Base-by-base conservation (phyloP, 129 eudicot species). In the Erigeron canadensis region DNA sequence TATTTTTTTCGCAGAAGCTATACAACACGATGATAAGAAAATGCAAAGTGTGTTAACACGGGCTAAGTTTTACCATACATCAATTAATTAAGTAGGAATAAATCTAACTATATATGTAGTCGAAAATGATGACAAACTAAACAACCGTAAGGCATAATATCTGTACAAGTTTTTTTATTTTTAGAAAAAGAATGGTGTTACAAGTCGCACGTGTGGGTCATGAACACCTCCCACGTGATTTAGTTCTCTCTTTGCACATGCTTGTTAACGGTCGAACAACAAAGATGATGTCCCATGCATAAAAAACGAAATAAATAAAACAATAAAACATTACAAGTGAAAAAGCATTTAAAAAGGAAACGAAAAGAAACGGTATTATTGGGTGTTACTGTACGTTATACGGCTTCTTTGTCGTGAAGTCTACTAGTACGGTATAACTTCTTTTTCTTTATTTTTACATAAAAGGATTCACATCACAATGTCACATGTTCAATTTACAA, bases 361-460 rank as follows among this genome's bases (percentile, higher is more conserved):
- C 11, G 55, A 11, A 22, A 70, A 44, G 2, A 7, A 1, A n/a
- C 6, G 40, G 51, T 34, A 19, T 34, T 37, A 61, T 47, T 47
- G 62, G 40, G 41, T 62, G 77, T 62, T 72, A 72, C 69, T 37
- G 63, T 73, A 73, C 77, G 48, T 73, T 16, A 73, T 73, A 73
- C 77, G 77, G 77, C 28, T 73, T 63, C 62, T 47, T 66, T 61
- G 77, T 70, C 62, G 40, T 38, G 21, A 62, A 48, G 50, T 11
- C 6, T 60, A 17, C 6, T 60, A 17, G 69, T 60, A 73, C 77
- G n/a, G 51, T 73, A 62, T 53, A 48, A 47, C 38, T 23, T 28
- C 5, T 39, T 17, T 57, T 39, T 34, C 22, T 42, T 16, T 39
- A 1, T 70, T 41, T 70, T 46, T 19, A 16, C 28, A 70, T 38